Evolutionary conservation across 208 protist genomes (phyloP).

Genomic region (Acanthamoeba castellanii): DNA sequence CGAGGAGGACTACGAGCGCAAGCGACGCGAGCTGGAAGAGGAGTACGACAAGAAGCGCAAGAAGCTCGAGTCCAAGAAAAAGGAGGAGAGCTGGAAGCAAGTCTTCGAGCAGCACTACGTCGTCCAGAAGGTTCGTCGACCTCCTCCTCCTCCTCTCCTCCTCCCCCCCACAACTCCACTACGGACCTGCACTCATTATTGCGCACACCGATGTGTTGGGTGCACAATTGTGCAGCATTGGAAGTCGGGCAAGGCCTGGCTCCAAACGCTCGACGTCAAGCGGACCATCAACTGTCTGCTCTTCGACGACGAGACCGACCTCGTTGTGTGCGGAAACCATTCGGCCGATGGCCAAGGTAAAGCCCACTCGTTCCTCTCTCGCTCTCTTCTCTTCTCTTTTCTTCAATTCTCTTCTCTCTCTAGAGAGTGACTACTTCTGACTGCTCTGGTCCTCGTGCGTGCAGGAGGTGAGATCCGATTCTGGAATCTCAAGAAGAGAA

Average conservation of each 20-base stretch:
- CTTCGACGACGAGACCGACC: conserved; percentile 57
- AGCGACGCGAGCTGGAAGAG: conserved; percentile 66
- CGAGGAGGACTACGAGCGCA: conserved; percentile 63
- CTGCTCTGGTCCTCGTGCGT: neutral
- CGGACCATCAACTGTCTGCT: conserved; percentile 55
- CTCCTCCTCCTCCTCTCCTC: too few species aligned
- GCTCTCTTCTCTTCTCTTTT: neutral
- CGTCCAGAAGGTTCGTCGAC: conserved; percentile 10
- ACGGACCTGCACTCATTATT: neutral
- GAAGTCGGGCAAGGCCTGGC: conserved; percentile 53
- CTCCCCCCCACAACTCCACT: too few species aligned
- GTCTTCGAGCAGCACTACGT: conserved; percentile 66
- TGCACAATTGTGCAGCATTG: conserved; percentile 8
- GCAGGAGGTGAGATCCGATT: conserved; percentile 33
- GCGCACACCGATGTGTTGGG: neutral
- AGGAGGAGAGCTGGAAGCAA: conserved; percentile 59
- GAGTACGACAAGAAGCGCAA: conserved; percentile 61
- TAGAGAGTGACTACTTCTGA: neutral
- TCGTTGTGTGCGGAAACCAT: conserved; percentile 61
- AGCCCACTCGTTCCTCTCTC: neutral
- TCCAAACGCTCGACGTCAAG: conserved; percentile 51
- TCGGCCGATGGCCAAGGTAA: conserved; percentile 50
- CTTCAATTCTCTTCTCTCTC: neutral
- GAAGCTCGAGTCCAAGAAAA: conserved; percentile 64
- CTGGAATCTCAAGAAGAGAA: conserved; percentile 62